Evolutionary conservation across 2,329 filamentous ascomycete genomes (phyloP).

Genomic region (Trichoderma afroharzianum): DNA sequence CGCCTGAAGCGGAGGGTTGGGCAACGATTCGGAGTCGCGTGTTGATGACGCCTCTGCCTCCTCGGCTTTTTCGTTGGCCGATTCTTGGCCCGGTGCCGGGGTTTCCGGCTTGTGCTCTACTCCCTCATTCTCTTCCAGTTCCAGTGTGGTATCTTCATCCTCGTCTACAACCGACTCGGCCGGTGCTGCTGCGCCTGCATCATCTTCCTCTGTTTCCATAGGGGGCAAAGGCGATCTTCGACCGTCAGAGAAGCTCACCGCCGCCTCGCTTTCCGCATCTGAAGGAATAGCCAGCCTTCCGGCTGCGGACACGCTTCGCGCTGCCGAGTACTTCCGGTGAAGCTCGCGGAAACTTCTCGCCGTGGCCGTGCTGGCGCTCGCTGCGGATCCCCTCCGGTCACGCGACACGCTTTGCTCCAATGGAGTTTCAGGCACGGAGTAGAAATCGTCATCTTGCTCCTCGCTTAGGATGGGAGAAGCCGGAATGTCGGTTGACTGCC

Average conservation of each 20-base stretch:
- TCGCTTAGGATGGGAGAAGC: conserved; percentile 35
- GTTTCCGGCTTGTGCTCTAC: conserved; percentile 29
- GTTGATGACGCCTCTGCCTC: conserved; percentile 28
- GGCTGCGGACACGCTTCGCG: conserved; percentile 39
- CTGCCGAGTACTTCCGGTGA: conserved; percentile 55
- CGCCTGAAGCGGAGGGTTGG: conserved; percentile 31
- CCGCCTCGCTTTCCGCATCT: conserved; percentile 59
- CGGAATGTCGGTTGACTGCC: conserved; percentile 22
- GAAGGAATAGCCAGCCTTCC: conserved; percentile 46
- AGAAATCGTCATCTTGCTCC: conserved; percentile 48
- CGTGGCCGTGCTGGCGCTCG: conserved; percentile 64
- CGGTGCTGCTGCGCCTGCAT: neutral
- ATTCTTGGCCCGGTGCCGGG: neutral
- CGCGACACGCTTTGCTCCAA: conserved; percentile 37
- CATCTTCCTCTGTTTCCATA: conserved; percentile 38
- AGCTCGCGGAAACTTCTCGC: conserved; percentile 62
- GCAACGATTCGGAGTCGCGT: conserved; percentile 28
- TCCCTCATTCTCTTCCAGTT: conserved; percentile 2
- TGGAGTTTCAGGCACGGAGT: conserved; percentile 46
- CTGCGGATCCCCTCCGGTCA: conserved; percentile 57
- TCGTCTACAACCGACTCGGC: neutral
- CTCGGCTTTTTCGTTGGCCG: conserved; percentile 26
- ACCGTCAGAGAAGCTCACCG: conserved; percentile 58
- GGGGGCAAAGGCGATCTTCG: conserved; percentile 53
- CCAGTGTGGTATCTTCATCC: conserved; percentile 9